Evolutionary conservation across 441 rosid species (phyloP), one percentile per base, ranked within the genome.

Genomic region (Aleurites moluccanus): DNA sequence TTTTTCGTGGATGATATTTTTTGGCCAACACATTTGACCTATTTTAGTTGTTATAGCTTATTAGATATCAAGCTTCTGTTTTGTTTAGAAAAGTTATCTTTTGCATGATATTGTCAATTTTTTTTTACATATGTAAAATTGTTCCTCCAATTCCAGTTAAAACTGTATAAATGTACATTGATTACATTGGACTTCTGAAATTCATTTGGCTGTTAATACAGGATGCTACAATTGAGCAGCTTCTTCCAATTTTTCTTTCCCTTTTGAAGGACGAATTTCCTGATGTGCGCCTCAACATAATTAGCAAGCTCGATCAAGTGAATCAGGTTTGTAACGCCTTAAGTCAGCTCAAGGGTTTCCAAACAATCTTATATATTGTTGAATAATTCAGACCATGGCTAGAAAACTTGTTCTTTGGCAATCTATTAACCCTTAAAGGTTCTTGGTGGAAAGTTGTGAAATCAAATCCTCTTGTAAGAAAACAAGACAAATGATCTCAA

Each of bases 301-400:
- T 95, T 79, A 93, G 99, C 97, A 95, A 95, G 88, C 99, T 91
- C 61, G 99, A 95, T 86, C 95, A 95, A 91, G 99, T 95, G 71
- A 91, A 95, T 71, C 99, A 90, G 99, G 99, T 95, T 71, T 67
- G 85, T 73, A 45, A 52, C 21, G 16, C 44, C 73, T 57, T 42
- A 72, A 30, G 73, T n/a, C 28, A 71, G 38, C 59, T 44, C 21
- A 13, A 55, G 55, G 25, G 44, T 60, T 75, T 50, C 11, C 16
- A 27, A 6, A 21, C 9, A 42, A 27, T 47, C 0, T 38, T 61
- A 15, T 38, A 25, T 57, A 25, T 10, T 4, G 7, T 44, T 42
- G 64, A 14, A 25, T 11, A 70, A 70, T 55, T 20, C 20, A 28
- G 44, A 25, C 55, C 27, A 67, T 49, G 13, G 55, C 55, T 33